Conservation (phyloP, 2,329 filamentous ascomycete genomes). For the Exophiala phaeomuriformis region DNA sequence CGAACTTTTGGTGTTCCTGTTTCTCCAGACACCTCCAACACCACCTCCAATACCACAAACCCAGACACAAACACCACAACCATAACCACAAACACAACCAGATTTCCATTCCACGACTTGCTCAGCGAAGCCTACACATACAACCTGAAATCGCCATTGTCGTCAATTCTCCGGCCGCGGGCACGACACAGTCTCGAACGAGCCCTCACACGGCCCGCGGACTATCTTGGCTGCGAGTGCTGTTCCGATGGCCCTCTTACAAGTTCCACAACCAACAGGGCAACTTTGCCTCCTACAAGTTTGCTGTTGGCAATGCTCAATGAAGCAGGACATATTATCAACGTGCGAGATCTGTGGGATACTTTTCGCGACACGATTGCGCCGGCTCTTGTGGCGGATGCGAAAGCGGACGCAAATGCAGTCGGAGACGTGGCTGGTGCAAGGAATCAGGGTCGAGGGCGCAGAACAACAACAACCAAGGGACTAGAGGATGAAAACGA, state of each 20-base stretch:
- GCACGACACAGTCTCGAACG: constrained; percentile 54
- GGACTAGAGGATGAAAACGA: constrained; percentile 32
- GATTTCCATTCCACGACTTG: constrained; percentile 37
- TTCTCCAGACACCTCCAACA: background rate
- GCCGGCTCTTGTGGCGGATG: constrained; percentile 19
- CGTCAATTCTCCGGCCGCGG: constrained; percentile 51
- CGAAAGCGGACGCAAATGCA: background rate
- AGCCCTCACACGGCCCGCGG: constrained; percentile 51
- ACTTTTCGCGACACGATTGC: constrained; percentile 41
- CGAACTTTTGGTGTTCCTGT: background rate
- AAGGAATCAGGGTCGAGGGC: too few species aligned
- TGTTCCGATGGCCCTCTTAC: constrained; percentile 29
- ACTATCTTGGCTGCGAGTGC: constrained; percentile 53
- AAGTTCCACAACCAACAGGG: constrained; percentile 33
- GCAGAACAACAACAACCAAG: too few species aligned
- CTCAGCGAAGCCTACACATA: constrained; percentile 53
- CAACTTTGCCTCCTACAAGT: constrained; percentile 50
- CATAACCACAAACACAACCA: background rate
- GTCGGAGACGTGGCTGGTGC: background rate
- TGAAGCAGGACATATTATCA: constrained; percentile 55
- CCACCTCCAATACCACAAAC: too few species aligned
- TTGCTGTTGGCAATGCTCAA: constrained; percentile 57
- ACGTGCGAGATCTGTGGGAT: constrained; percentile 55
- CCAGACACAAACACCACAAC: too few species aligned
- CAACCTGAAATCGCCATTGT: constrained; percentile 51